Evolutionary conservation across 2,329 filamentous ascomycete genomes (phyloP).

Genomic region (Claviceps purpurea): DNA sequence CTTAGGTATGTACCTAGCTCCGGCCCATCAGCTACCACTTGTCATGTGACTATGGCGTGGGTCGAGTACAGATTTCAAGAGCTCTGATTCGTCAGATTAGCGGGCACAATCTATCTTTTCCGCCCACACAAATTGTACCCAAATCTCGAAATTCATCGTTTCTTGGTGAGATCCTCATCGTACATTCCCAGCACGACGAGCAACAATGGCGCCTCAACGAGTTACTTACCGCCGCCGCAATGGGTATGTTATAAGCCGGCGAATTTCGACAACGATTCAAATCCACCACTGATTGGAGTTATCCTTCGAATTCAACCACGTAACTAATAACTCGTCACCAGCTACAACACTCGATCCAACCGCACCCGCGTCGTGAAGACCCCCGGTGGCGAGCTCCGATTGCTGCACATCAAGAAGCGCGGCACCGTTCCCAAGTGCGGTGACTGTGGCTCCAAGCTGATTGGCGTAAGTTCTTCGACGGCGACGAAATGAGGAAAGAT

Average conservation of each 20-base stretch:
- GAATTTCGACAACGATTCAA: background rate
- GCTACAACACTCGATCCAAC: slow-evolving; percentile 98
- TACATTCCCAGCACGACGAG: slow-evolving; percentile 26
- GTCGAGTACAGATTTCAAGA: background rate
- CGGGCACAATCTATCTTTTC: slow-evolving; percentile 23
- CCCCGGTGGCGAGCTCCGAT: slow-evolving; percentile 86
- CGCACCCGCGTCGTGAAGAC: slow-evolving; percentile 93
- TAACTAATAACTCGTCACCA: slow-evolving; percentile 20
- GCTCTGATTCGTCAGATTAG: slow-evolving; percentile 24
- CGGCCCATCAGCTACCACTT: background rate
- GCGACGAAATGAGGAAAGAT: slow-evolving; percentile 6
- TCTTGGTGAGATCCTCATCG: slow-evolving; percentile 23
- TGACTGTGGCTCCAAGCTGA: slow-evolving; percentile 96
- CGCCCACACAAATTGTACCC: slow-evolving; percentile 30
- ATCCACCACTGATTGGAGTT: background rate
- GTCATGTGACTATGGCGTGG: background rate
- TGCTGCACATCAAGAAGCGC: slow-evolving; percentile 99
- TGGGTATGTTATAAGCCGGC: slow-evolving; percentile 44
- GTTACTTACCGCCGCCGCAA: slow-evolving; percentile 65
- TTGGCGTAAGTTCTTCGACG: slow-evolving; percentile 64
- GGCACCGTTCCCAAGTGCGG: slow-evolving; percentile 97
- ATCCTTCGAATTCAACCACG: background rate
- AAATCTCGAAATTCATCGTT: slow-evolving; percentile 29
- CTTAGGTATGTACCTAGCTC: no score
- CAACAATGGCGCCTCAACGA: slow-evolving; percentile 46